A percentile compares a stretch with the other conserved stretches of the same genome.
These are phyloP conservation scores for Cymbopogon flexuosus DNA, from an alignment of 202 grass and related monocot species.

Conservation along the genomic window DNA sequence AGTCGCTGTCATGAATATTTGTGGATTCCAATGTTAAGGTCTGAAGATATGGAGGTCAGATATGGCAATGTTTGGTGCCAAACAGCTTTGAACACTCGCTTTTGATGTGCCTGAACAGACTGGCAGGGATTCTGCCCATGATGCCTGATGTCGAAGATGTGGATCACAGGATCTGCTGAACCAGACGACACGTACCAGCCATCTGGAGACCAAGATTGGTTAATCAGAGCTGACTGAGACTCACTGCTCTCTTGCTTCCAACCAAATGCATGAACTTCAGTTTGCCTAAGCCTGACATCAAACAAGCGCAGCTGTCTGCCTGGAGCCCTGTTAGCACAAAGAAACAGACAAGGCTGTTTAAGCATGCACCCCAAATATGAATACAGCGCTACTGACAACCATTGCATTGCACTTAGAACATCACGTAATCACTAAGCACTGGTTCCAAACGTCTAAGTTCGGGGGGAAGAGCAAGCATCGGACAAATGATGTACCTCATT, in stretches of 20 bases:
- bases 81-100: conserved; percentile 88
- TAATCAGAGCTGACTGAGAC: conserved; percentile 94
- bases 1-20: conserved; percentile 39
- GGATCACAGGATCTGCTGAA: conserved; percentile 78
- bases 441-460: too few species aligned
- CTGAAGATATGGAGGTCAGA: conserved; percentile 89
- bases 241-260: conserved; percentile 88
- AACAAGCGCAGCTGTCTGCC: conserved; percentile 74
- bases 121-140: conserved; percentile 66
- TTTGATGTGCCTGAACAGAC: conserved; percentile 81
- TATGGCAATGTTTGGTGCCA: conserved; percentile 76
- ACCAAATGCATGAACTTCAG: conserved; percentile 66
- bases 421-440: neutral
- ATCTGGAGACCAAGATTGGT: conserved; percentile 93
- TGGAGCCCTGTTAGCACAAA: conserved; percentile 47
- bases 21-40: conserved; percentile 89
- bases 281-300: conserved; percentile 72
- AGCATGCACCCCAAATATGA: neutral
- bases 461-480: too few species aligned
- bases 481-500: too few species aligned
- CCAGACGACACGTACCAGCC: conserved; percentile 79
- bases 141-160: conserved; percentile 88
- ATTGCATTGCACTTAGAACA: neutral
- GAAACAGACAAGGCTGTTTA: neutral
- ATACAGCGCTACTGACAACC: neutral